Base-by-base conservation (phyloP, 2,329 filamentous ascomycete genomes). In the Aspergillus pseudotamarii region DNA sequence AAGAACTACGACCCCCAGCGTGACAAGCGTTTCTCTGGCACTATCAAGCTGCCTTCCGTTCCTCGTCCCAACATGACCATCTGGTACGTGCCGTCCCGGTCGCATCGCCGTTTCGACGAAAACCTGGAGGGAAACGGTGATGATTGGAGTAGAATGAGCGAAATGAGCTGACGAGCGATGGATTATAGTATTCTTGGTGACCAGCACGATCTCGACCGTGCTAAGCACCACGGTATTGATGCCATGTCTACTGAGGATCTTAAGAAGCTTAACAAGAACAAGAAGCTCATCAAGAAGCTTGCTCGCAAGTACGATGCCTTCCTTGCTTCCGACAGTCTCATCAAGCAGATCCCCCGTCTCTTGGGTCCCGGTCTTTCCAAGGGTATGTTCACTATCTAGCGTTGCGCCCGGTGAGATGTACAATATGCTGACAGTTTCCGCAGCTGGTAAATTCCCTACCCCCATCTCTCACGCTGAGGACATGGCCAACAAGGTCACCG, bases 221-320 rank as follows among this genome's bases (percentile, higher is more conserved):
- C 95, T 81, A 99, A 99, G 91, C 95, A 99, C 88, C 92, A 93
- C 79, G 94, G 93, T 82, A 89, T 98, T 75, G 95, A 99, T 81
- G 93, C 94, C 86, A 98, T 98, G 95, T 96, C 92, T 79, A 85
- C 92, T 73, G 95, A 99, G 79, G 95, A 99, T 85, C 86, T 99
- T 86, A 99, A 99, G 92, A 99, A 99, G 91, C 93, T 99, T 75
- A 99, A 99, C 91, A 99, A 99, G 93, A 99, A 99, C 93, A 98
- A 99, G 92, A 99, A 99, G 91, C 91, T 98, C 79, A 97, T 99
- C 91, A 99, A 99, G 93, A 99, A 99, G 91, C 92, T 99, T 73
- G 95, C 95, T 71, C 93, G 94, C 90, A 99, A 99, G 89, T 98
- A 99, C 90, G 95, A 99, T 84, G 95, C 95, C 76, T 99, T 99